Base-by-base conservation (phyloP, 345 rosid species). In the Lumnitzera racemosa region DNA sequence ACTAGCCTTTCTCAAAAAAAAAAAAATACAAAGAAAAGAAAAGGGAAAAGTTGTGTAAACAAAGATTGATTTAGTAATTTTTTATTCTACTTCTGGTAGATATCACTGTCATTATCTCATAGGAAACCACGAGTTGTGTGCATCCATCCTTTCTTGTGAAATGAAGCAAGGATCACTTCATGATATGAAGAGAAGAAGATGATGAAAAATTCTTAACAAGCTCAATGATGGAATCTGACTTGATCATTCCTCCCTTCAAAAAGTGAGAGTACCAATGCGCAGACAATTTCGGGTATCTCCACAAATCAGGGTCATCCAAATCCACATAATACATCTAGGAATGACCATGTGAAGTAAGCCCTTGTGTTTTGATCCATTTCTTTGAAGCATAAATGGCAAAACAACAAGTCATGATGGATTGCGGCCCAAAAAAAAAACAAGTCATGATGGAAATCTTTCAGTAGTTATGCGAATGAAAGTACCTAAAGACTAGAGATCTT, bases 281-380 rank as follows among this genome's bases (percentile, higher is more conserved):
- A 3, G 72, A 68, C 46, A 56, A 53, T 53, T 68, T 68, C 13
- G 53, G 57, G 50, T 56, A 13, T 46, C 72, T 56, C 48, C 13
- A 56, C 62, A 57, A 8, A 11, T 49, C 61, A 5, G 67, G 72
- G 53, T 68, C 72, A 15, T 61, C 72, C 51, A 68, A 52, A 61
- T 68, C 67, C 25, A 68, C 62, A 16, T 68, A 61, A 57, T 16
- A 61, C 67, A 17, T 68, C 72, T 11, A 68, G 58, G 25, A 68
- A 57, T 24, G 72, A 68, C 62, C 72, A 68, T 41, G 31, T 27
- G 62, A 68, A 68, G 62, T 61, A 68, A 47, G 66, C 72, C n/a
- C 56, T 68, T 24, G 58, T 47, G 46, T 61, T 58, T 14, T 57
- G 50, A 20, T 62, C 72, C 2, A 61, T 68, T 61, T 67, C 61